phyloP scores from a whole-genome alignment of 148 eudicot species.

The Cornus kousa region DNA sequence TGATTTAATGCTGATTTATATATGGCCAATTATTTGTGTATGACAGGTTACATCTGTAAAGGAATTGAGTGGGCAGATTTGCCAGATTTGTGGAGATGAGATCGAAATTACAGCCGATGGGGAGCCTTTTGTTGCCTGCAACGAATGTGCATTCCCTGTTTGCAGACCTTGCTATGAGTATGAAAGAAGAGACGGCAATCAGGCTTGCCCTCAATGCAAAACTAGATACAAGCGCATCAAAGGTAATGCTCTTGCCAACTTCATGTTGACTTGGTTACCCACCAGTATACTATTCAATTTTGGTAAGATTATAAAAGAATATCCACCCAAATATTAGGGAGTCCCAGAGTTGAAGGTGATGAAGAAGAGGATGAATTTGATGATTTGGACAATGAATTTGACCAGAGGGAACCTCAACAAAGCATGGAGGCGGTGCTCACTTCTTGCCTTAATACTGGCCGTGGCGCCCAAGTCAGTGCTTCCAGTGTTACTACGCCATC shows the following conservation, averaged over 20 bases:
- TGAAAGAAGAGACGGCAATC: constrained; percentile 82
- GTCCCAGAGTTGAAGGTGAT: constrained; percentile 84
- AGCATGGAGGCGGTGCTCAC: constrained; percentile 40
- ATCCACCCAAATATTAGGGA: constrained; percentile 35
- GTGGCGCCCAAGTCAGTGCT: constrained; percentile 32
- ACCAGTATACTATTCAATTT: not conserved
- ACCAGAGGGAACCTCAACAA: constrained; percentile 32
- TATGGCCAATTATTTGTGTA: not conserved
- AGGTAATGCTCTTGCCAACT: constrained; percentile 34
- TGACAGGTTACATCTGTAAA: constrained; percentile 57
- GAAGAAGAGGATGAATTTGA: constrained; percentile 86
- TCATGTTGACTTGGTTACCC: not conserved
- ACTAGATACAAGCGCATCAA: constrained; percentile 79
- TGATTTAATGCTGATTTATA: constrained; percentile 11
- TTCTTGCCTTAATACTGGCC: constrained; percentile 35
- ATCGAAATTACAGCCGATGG: constrained; percentile 57
- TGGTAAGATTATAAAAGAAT: not conserved
- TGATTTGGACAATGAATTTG: constrained; percentile 77
- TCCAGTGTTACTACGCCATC: constrained; percentile 55
- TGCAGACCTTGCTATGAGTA: constrained; percentile 89
- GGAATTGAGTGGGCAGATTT: constrained; percentile 67
- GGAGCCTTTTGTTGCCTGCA: constrained; percentile 88
- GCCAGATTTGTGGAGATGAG: constrained; percentile 89
- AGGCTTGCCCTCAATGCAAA: constrained; percentile 89
- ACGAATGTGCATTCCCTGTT: constrained; percentile 90